phyloP scores from a whole-genome alignment of 805 yeast species.

The Pichia occidentalis region DNA sequence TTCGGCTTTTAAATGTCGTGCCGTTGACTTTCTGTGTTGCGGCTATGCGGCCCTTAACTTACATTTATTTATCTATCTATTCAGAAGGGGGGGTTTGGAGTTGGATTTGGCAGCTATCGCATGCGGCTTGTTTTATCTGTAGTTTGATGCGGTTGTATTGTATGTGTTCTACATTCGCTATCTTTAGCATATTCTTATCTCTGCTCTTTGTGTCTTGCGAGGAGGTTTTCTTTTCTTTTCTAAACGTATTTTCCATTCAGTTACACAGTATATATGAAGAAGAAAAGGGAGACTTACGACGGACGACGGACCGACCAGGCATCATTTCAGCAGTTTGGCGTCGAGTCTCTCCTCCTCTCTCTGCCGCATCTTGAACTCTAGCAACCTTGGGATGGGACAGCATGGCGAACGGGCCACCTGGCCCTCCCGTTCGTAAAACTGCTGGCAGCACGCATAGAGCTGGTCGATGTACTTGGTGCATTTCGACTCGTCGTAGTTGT shows the following conservation, averaged over 20 bases:
- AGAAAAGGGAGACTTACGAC: too few relatives aligned
- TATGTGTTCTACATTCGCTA: background rate
- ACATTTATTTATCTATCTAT: conserved; percentile 32
- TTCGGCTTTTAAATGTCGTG: conserved; percentile 53
- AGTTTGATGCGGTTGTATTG: too few relatives aligned
- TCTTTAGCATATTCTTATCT: too few relatives aligned
- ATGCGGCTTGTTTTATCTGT: background rate
- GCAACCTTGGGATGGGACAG: conserved; percentile 66
- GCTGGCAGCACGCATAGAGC: conserved; percentile 68
- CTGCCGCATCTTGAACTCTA: conserved; percentile 60
- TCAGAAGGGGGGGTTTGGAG: conserved; percentile 1
- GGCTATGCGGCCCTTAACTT: conserved; percentile 72
- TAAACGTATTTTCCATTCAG: too few relatives aligned
- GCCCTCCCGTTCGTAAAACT: conserved; percentile 58
- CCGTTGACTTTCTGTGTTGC: conserved; percentile 34
- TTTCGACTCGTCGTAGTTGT: conserved; percentile 63
- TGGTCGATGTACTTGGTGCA: conserved; percentile 66
- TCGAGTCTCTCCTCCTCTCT: conserved; percentile 50
- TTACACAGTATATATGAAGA: too few relatives aligned
- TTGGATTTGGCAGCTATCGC: background rate
- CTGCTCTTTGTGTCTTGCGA: too few relatives aligned
- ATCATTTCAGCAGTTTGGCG: conserved; percentile 37
- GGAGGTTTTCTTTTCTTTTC: too few relatives aligned
- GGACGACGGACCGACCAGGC: too few relatives aligned
- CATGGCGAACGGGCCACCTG: conserved; percentile 57